Base-by-base conservation (phyloP, 805 yeast species). In the Martiniozyma abietophila region DNA sequence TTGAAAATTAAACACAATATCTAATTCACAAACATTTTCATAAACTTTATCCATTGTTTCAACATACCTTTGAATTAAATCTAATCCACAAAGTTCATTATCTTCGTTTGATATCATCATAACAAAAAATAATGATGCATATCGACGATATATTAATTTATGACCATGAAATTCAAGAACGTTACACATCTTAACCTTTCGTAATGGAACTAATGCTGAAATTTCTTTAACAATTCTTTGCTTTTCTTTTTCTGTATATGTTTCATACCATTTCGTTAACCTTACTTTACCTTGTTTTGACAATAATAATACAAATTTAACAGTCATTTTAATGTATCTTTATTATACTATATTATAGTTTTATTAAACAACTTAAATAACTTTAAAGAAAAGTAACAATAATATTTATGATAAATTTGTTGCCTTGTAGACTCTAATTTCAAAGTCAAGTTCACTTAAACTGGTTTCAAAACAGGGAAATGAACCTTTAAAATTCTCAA, bases 201-300 rank as follows among this genome's bases (percentile, higher is more conserved):
- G 69, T 9, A 85, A 68, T 29, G 94, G 71, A 18, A 92, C 83
- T 26, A 85, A 61, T 3, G 96, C 85, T 7, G 95, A 78, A 37
- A 92, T 68, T 48, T 92, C 97, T 48, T 84, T 72, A 33, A 82
- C 76, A 38, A 86, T 76, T 58, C 82, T 81, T 34, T 78, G 66
- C 61, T 88, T 86, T 46, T 86, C 96, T 53, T 83, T 85, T 48
- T 80, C 80, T n/a, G 81, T 69, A 30, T 79, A 65, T 20, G 96
- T 76, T 34, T 71, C 70, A 55, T 85, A 92, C 99, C 99, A 92
- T 62, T 88, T 88, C 24, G 94, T 74, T 23, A 94, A 69, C 48
- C 99, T 69, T 21, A 86, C 86, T 58, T 89, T 92, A 19, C 98
- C 99, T 56, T 92, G 98, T 46, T 96, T 74, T 10, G 96, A 88